Conservation (phyloP, 2,329 filamentous ascomycete genomes). For the Mycogone perniciosa region DNA sequence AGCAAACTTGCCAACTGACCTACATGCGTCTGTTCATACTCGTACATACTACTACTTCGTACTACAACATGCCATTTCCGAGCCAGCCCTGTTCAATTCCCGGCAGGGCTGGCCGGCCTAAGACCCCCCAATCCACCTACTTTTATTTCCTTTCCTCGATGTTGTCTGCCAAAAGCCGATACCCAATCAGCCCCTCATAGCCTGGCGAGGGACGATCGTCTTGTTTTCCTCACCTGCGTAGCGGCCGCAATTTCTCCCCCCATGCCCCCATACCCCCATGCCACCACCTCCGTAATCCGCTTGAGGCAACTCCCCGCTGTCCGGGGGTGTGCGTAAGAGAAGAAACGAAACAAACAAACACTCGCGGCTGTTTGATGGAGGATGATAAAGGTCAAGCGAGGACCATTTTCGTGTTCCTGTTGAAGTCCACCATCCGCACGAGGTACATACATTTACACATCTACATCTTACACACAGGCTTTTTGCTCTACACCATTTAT, state of each 20-base stretch:
- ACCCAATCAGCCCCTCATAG: not conserved
- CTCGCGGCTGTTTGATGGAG: no score
- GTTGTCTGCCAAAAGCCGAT: not conserved
- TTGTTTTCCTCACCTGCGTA: not conserved
- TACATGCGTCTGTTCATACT: no score
- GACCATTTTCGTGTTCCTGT: no score
- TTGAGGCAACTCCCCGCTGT: not conserved
- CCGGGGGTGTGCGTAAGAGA: no score
- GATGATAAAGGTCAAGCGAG: no score
- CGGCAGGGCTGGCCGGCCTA: not conserved
- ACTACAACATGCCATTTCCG: not conserved
- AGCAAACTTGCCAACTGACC: no score
- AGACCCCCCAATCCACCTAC: not conserved
- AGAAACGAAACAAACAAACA: no score
- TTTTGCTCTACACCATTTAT: no score
- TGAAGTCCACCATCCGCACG: no score
- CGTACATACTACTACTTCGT: not conserved
- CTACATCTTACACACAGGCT: no score
- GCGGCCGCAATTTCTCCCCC: conserved; percentile 6
- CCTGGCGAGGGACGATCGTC: not conserved
- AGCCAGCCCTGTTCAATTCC: not conserved
- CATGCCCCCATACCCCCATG: not conserved
- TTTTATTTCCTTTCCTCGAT: not conserved
- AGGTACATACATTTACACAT: no score
- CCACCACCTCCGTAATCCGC: not conserved